Evolutionary conservation across 164 flowering plant species (phyloP), one percentile per base, ranked within the genome.

Genomic region (Hamamelis virginiana): DNA sequence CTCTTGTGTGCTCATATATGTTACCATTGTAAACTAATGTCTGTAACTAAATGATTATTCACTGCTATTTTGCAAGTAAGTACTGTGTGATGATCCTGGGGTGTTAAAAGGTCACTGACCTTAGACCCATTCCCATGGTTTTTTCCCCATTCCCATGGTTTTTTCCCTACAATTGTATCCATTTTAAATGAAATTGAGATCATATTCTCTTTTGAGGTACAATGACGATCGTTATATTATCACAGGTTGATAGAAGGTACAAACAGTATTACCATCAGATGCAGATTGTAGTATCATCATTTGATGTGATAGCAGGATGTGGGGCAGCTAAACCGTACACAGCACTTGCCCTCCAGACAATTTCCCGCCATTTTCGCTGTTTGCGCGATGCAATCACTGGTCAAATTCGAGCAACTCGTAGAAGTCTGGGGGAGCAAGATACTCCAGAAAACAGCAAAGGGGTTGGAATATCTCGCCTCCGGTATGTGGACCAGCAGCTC

Each of bases 261-360:
- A 87, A 79, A 59, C 91, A 83, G 70, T 87, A 87, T 61, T 82
- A 81, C 73, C 87, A 85, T 62, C 89, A 85, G 70, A 86, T 86
- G 90, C 90, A 86, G 69, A 82, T 84, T 25, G 85, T 87, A n/a
- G 83, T 87, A 9, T 87, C 89, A 44, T 83, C 91, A 9, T 87
- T 87, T 69, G 89, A 87, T 69, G 78, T 59, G 38, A 74, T 87
- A 50, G 84, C 89, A 9, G 91, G 91, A 38, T 69, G 73, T 48
- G 91, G 91, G 11, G 84, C 91, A 6, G 85, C 91, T 11, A 87
- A 78, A 59, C 88, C 89, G 50, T 87, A 87, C 81, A 87, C 91
- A 4, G 76, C 85, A 19, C 83, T 87, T 15, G 89, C 88, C 27
- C 83, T 85, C 10, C 89, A 87, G 78, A 87, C 89, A 26, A 87